Base-by-base conservation (phyloP, 495 filamentous ascomycete genomes). In the Podospora pseudoanserina region DNA sequence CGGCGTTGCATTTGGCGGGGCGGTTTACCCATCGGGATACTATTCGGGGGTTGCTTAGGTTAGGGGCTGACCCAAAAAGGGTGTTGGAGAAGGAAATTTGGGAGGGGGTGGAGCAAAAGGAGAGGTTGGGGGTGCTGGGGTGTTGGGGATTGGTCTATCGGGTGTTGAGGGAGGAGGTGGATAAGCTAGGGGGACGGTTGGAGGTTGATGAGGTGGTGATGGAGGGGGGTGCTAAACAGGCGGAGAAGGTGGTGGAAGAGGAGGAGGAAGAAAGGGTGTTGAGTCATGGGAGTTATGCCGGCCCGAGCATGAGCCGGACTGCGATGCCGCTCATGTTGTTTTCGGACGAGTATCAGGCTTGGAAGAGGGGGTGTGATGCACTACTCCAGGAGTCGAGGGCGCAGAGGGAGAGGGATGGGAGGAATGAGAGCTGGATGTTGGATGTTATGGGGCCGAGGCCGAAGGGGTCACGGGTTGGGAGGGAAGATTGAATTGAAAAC, bases 1-100 rank as follows among this genome's bases (percentile, higher is more conserved):
- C 68, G 34, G 56, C 68, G 6, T 44, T 69, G 39, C 64, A 66
- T 57, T 66, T 69, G 68, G 68, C 63, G 2, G 63, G 56, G 3
- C 30, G 68, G 63, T 69, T 39, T 54, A 63, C 28, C 13, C 32
- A 49, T 11, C 15, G 18, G 16, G 32, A 63, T 13, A 13, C 30
- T 0, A 16, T 63, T 2, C 5, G 34, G 28, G 28, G 27, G 28
- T 19, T 63, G 61, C 16, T 63, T 28, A 28, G 32, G 15, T 19
- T 34, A 3, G 61, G 61, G 32, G 61, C 61, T 5, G 61, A 63
- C 6, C 18, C 18, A 26, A 4, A 11, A 1, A 32, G 61, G 28
- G 9, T 34, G 3, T 18, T 63, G 30, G 34, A 26, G 18, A 7
- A n/a, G 19, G 6, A 18, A 9, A 4, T 63, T n/a, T 63, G 61